Conservation (phyloP, 1,284 basidiomycete species). For the Fomitopsis betulina region DNA sequence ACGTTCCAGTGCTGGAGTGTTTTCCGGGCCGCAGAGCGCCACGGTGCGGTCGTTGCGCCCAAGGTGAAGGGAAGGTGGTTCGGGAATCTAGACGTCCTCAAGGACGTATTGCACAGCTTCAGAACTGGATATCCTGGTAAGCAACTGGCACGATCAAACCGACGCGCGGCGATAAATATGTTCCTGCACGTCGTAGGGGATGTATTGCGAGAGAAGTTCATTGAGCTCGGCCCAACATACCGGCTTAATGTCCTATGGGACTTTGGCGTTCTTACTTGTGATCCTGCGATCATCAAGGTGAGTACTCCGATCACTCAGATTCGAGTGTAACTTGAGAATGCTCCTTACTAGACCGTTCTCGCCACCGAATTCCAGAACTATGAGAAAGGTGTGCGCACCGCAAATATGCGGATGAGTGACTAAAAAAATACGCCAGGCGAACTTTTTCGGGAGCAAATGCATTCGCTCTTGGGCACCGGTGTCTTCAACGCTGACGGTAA, state of each 20-base stretch:
- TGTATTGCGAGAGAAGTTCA: conserved; percentile 12
- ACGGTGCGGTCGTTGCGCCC: conserved; percentile 12
- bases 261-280: conserved; percentile 13
- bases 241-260: conserved; percentile 17
- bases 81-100: conserved; percentile 11
- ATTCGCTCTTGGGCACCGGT: conserved; percentile 36
- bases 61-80: conserved; percentile 7
- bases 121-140: conserved; percentile 13
- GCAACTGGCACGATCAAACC: not conserved
- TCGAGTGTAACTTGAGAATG: not conserved
- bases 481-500: conserved; percentile 34
- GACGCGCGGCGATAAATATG: not conserved
- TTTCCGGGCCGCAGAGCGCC: conserved; percentile 7
- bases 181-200: conserved; percentile 9
- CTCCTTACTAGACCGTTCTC: conserved; percentile 14
- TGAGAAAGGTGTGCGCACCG: conserved; percentile 13
- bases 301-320: not conserved
- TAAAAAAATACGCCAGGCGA: not conserved
- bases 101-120: conserved; percentile 2
- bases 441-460: conserved; percentile 15
- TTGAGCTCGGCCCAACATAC: conserved; percentile 13
- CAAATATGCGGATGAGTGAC: not conserved
- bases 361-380: conserved; percentile 17
- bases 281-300: conserved; percentile 21
- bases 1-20: conserved; percentile 3